phyloP scores from a whole-genome alignment of 768 basidiomycete species.

The Coprinopsis cinerea region DNA sequence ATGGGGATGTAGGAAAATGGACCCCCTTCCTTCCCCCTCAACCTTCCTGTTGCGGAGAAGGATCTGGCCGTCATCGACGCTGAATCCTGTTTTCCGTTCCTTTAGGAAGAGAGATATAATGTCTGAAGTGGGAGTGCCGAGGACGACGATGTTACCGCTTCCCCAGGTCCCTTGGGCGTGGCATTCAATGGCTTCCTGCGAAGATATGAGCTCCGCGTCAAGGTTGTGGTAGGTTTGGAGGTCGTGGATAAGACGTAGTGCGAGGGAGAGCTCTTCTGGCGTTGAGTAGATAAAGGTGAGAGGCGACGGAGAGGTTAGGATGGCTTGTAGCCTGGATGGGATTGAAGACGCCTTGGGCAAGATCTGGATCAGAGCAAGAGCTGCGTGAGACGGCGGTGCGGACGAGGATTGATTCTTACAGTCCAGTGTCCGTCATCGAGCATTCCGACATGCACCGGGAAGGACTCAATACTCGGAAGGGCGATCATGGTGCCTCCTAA shows the following conservation, averaged over 20 bases:
- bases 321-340: slow-evolving; percentile 58
- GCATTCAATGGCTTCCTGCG: slow-evolving; percentile 28
- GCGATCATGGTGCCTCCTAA: not conserved
- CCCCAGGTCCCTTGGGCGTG: slow-evolving; percentile 20
- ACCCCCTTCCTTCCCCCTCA: slow-evolving; percentile 22
- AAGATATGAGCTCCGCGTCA: slow-evolving; percentile 54
- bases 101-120: slow-evolving; percentile 29
- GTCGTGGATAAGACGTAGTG: slow-evolving; percentile 62
- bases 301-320: slow-evolving; percentile 50
- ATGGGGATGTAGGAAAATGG: slow-evolving; percentile 64
- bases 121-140: slow-evolving; percentile 37
- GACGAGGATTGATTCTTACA: slow-evolving; percentile 9
- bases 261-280: slow-evolving; percentile 37
- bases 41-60: slow-evolving; percentile 21
- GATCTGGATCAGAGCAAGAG: not conserved
- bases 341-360: slow-evolving; percentile 16
- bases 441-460: slow-evolving; percentile 2
- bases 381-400: not conserved
- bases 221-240: slow-evolving; percentile 64
- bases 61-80: slow-evolving; percentile 20
- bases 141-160: slow-evolving; percentile 51
- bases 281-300: slow-evolving; percentile 53
- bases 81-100: slow-evolving; percentile 26
- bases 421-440: slow-evolving; percentile 7
- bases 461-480: not conserved